Conservation (phyloP, 2,329 filamentous ascomycete genomes). For the Phyllosticta citribraziliensis region DNA sequence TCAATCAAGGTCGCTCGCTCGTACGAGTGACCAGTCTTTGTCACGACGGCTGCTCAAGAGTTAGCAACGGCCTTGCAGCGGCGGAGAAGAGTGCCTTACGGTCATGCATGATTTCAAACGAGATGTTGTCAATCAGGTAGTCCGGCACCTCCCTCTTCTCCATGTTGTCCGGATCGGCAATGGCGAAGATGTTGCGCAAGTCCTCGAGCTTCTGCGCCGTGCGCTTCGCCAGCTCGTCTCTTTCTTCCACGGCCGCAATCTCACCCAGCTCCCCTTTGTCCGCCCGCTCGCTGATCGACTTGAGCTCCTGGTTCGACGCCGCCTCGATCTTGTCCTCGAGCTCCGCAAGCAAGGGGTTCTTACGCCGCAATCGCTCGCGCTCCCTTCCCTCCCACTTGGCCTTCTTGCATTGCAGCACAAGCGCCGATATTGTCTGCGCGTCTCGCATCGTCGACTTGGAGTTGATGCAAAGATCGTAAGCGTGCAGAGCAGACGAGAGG, state of each 20-base stretch:
- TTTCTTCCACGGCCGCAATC: constrained; percentile 39
- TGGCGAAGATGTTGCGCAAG: constrained; percentile 36
- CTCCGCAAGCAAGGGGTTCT: constrained; percentile 50
- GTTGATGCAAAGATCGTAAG: constrained; percentile 59
- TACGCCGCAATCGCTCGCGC: constrained; percentile 46
- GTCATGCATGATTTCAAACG: constrained; percentile 64
- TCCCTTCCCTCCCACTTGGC: constrained; percentile 75
- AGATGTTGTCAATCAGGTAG: constrained; percentile 68
- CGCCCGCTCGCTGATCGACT: constrained; percentile 29
- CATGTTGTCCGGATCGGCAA: constrained; percentile 37
- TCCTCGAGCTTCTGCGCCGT: constrained; percentile 35
- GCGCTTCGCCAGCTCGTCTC: constrained; percentile 32
- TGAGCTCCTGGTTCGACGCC: constrained; percentile 23
- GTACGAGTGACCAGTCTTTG: constrained; percentile 81
- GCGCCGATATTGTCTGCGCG: constrained; percentile 58
- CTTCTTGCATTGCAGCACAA: constrained; percentile 75
- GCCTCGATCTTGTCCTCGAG: constrained; percentile 37
- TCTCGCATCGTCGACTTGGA: constrained; percentile 52
- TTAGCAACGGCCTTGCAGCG: constrained; percentile 8
- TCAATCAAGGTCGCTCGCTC: constrained; percentile 79
- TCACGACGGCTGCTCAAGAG: constrained; percentile 40
- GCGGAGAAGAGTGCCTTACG: constrained; percentile 28
- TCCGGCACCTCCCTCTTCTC: constrained; percentile 53
- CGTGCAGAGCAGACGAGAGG: constrained; percentile 56
- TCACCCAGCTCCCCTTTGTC: constrained; percentile 29